These are phyloP conservation scores for Pythium aristosporum DNA, from an alignment of 352 stramenopile species.

Conservation along the genomic window DNA sequence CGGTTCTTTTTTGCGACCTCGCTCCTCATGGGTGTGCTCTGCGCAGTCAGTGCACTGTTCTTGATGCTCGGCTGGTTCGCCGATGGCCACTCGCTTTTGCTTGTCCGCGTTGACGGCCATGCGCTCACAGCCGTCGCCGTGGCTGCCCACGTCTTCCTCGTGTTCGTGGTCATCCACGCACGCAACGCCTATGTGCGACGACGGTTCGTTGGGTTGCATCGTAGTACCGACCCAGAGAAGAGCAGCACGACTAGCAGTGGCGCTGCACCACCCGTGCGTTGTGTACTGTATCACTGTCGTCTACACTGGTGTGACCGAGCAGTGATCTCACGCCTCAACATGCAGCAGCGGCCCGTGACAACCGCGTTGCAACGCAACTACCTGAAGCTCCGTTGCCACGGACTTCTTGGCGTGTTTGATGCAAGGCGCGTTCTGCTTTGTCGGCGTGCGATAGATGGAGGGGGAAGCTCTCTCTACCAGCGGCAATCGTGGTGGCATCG, in stretches of 20 bases:
- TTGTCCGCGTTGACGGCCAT: neutral
- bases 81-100: neutral
- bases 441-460: no score
- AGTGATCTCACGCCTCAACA: neutral
- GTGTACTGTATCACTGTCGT: neutral
- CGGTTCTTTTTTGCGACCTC: neutral
- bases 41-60: neutral
- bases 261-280: neutral
- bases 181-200: conserved; percentile 12
- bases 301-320: neutral
- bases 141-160: neutral
- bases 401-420: conserved; percentile 2
- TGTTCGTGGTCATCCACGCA: neutral
- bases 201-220: neutral
- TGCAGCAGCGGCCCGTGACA: neutral
- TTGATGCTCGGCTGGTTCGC: neutral
- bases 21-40: neutral
- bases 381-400: conserved; percentile 2
- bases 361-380: neutral
- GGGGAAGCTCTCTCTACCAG: no score
- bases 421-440: neutral
- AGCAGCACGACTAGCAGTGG: no score
- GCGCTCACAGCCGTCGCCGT: conserved; percentile 3
- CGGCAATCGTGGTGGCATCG: neutral
- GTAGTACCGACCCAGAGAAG: neutral